Evolutionary conservation across 495 filamentous ascomycete species (phyloP), one percentile per base, ranked within the genome.

Genomic region (Bathelium albidoporum): DNA sequence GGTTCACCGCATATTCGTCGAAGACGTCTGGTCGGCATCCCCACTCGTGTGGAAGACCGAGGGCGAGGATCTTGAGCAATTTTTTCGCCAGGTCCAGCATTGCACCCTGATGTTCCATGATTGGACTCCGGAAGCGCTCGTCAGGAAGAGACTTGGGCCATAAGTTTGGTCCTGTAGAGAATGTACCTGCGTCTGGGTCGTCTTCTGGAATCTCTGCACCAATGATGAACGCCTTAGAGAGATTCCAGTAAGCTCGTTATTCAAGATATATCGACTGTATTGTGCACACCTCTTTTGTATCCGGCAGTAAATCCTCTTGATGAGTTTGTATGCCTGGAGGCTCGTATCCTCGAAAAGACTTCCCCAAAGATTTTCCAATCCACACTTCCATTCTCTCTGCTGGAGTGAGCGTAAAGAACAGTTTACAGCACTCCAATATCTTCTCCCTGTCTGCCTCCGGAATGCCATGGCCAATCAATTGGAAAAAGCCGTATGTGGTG

Each of bases 401-500:
- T 18, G 65, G 49, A 12, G 74, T 70, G 59, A 76, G 39, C 43
- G 59, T 65, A 60, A 77, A 77, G 12, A 78, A 61, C 7, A 32
- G 69, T 14, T 66, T 64, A 11, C 65, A 62, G 59, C 62, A 58
- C 22, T 67, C 20, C 20, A 77, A 32, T 22, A 76, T 26, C 0
- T 59, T 60, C 5, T 66, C 55, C 49, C 75, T 74, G 29, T 44
- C 4, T 1, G 32, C 60, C 14, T 67, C 41, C 31, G 75, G 71
- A 1, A 82, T 71, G 53, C 77, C 75, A 61, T 82, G 80, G 66
- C 76, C 76, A 9, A 66, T 76, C 59, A 79, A 72, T 63, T 80
- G 78, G 68, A 82, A 80, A 66, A 81, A 82, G n/a, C 79, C 79
- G 66, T 78, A 73, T 18, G 61, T 49, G 1, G n/a, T n/a, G 60